Base-by-base conservation (phyloP, 2,329 filamentous ascomycete species). In the Dothidotthia symphoricarpi region DNA sequence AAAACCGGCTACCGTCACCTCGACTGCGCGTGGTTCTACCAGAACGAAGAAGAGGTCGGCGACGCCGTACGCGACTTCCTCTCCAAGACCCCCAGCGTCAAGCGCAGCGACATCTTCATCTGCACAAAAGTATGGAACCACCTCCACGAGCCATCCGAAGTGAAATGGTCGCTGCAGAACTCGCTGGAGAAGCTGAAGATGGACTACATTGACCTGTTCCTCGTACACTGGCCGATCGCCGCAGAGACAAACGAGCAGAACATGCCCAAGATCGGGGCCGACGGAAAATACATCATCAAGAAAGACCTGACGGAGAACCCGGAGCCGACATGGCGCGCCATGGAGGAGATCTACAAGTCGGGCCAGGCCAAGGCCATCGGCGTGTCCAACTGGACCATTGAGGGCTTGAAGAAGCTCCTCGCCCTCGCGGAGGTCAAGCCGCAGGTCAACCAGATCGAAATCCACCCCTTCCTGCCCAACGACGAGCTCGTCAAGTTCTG, bases 381-480 rank as follows among this genome's bases (percentile, higher is more conserved):
- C 1, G 83, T 88, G 28, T 86, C 82, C 61, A 89, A 88, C 62
- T 88, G 78, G 63, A 82, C 82, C 3, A 74, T 83, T 34, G 70
- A 74, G 15, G 81, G 85, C 55, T 75, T 89, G 15, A 75, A 88
- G 62, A 76, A 85, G 66, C 72, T 88, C 68, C 81, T 80, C 61
- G 61, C 64, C 28, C 83, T 80, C 63, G 83, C 83, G 4, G 75
- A 76, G 33, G 69, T 81, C 17, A 86, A 80, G 76, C 84, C 84
- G 31, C 74, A 80, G 37, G 81, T 85, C 24, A 86, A 87, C 61
- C 85, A 89, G 63, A 78, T 87, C 49, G 83, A 86, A 77, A 75
- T 87, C 34, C 84, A 88, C 59, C 83, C 85, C 0, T 88, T 83
- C 81, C 76, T 76, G 38, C 83, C 86, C 56, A 82, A 85, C 63